Base-by-base conservation (phyloP, 2,329 filamentous ascomycete genomes). In the Drechslerella coelobrocha region DNA sequence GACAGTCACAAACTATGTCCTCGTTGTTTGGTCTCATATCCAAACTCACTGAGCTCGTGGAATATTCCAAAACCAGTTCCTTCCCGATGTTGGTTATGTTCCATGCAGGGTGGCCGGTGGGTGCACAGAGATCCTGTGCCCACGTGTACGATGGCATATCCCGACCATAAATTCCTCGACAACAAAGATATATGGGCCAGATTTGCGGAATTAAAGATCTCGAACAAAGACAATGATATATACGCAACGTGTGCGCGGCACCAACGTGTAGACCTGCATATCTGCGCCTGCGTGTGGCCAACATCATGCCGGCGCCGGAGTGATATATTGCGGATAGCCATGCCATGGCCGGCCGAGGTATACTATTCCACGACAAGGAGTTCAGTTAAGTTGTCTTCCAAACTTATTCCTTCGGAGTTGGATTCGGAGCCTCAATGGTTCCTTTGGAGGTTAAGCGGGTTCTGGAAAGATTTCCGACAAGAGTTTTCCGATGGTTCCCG, bases 11-110 rank as follows among this genome's bases (percentile, higher is more conserved):
- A 10, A 39, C 12, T 3, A 10, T 39, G 34, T 14, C 34, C 12
- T 10, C 12, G 4, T 5, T 14, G 12, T 39, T n/a, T 39, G 5
- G 17, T n/a, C 12, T 39, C 34, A 10, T 39, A 14, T 10, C 4
- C 12, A 14, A 5, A 54, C 21, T 54, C 31, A 21, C 17, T 47
- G 54, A 34, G 37, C 48, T 23, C 27, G 19, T 48, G 12, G 17
- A 61, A 55, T 0, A 37, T 47, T 59, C 50, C 50, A 54, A 60
- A 53, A 45, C 39, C 4, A 39, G 54, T 68, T 60, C 51, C 39
- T 54, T 48, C 41, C 21, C 27, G 39, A 26, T 48, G 55, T 39
- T 51, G 47, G 41, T 45, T 45, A 4, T 10, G 21, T 14, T 2
- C 5, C 34, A 39, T 39, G 34, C 34, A 14, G 5, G 12, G 12